phyloP scores from a whole-genome alignment of 768 basidiomycete species.

The Mycena albidolilacea region DNA sequence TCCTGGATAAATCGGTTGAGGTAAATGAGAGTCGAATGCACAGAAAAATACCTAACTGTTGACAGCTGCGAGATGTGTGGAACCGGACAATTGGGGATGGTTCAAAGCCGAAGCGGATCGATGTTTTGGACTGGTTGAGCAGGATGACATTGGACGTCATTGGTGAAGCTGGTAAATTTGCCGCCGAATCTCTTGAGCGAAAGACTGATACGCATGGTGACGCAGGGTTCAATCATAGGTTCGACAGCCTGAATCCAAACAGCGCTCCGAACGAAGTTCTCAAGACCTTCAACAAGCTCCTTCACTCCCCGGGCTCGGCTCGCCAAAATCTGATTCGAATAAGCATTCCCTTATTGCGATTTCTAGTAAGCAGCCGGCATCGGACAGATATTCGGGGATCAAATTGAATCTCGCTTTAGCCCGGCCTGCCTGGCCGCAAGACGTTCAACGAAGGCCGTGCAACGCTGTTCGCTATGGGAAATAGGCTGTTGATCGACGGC shows the following conservation, averaged over 20 bases:
- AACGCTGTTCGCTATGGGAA: not conserved
- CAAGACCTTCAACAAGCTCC: not conserved
- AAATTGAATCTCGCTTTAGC: not conserved
- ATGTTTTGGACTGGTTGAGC: slow-evolving; percentile 18
- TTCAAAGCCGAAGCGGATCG: slow-evolving; percentile 6
- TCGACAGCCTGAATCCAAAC: slow-evolving; percentile 15
- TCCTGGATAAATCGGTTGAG: slow-evolving; percentile 51
- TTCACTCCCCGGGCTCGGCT: not conserved
- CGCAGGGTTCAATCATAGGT: slow-evolving; percentile 30
- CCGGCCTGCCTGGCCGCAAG: not conserved
- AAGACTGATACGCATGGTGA: not conserved
- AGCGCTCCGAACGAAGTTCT: slow-evolving; percentile 13
- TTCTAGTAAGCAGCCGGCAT: not conserved
- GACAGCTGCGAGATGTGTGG: slow-evolving; percentile 32
- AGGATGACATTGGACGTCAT: slow-evolving; percentile 37
- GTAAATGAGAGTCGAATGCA: slow-evolving; percentile 35
- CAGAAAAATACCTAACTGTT: not conserved
- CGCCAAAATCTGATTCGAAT: not conserved
- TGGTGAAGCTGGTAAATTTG: slow-evolving; percentile 20
- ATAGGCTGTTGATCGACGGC: not conserved
- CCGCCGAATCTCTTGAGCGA: not conserved
- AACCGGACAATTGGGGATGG: not conserved
- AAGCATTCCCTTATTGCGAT: not conserved
- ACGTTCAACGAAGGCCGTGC: not conserved
- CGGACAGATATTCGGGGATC: not conserved